Evolutionary conservation across 352 stramenopile genomes (phyloP).

Genomic region (Pythium sp.): DNA sequence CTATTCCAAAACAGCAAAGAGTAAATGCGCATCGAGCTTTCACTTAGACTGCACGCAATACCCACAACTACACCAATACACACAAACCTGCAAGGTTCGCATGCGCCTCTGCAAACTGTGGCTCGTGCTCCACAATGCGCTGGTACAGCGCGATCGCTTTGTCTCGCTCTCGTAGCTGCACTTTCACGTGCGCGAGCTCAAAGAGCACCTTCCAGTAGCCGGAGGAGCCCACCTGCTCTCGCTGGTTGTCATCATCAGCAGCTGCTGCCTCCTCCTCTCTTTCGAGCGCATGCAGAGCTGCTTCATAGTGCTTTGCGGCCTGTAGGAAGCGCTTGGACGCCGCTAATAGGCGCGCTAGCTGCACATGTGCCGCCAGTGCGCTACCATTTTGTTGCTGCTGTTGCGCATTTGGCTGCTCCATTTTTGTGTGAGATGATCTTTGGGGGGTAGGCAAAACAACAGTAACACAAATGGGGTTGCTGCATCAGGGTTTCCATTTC

Average conservation of each 20-base stretch:
- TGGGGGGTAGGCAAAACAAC: neutral
- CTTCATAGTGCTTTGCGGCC: constrained; percentile 14
- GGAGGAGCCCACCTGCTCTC: neutral
- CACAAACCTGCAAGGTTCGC: constrained; percentile 44
- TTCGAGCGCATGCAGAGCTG: constrained; percentile 7
- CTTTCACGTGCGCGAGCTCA: constrained; percentile 22
- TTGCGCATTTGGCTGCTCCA: neutral
- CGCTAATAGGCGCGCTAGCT: constrained; percentile 10
- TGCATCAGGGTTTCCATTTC: constrained; percentile 13
- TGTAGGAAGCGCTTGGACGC: constrained; percentile 4
- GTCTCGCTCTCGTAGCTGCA: constrained; percentile 13
- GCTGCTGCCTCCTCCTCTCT: neutral
- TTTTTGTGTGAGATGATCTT: neutral
- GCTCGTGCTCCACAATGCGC: constrained; percentile 22
- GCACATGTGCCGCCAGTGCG: constrained; percentile 8
- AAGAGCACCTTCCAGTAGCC: constrained; percentile 18
- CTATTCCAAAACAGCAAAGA: constrained; percentile 9
- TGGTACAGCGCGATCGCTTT: constrained; percentile 36
- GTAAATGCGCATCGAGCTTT: neutral
- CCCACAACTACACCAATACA: too few species aligned
- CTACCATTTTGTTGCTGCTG: neutral
- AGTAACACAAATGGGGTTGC: neutral
- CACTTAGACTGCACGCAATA: neutral
- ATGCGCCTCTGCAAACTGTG: constrained; percentile 33
- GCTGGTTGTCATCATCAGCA: neutral